phyloP scores from a whole-genome alignment of 1,284 basidiomycete species.

The Heterobasidion occidentale region DNA sequence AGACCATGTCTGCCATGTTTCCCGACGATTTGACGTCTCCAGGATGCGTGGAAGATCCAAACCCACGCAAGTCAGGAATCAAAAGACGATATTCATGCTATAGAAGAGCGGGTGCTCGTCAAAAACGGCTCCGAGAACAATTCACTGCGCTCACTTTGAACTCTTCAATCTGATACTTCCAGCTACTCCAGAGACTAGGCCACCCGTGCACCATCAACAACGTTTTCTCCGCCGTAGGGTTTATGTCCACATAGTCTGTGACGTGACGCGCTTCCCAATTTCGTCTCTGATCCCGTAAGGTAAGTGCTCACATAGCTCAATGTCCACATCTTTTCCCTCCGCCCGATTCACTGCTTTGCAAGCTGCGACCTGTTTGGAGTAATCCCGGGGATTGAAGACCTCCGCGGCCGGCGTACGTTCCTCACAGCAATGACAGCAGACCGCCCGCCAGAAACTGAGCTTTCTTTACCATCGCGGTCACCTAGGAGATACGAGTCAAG shows the following conservation, averaged over 20 bases:
- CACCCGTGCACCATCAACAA: conserved; percentile 68
- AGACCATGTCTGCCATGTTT: conserved; percentile 48
- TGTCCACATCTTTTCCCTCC: conserved; percentile 19
- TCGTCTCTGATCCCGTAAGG: no score
- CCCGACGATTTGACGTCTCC: conserved; percentile 52
- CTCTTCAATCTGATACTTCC: conserved; percentile 59
- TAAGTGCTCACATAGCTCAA: conserved; percentile 29
- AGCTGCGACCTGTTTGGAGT: conserved; percentile 23
- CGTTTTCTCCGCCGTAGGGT: conserved; percentile 38
- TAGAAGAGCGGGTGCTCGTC: background rate
- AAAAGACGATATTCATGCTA: conserved; percentile 53
- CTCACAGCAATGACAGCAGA: no score
- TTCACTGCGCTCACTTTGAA: conserved; percentile 35
- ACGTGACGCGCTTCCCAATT: no score
- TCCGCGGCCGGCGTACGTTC: background rate
- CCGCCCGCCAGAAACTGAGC: no score
- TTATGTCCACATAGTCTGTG: conserved; percentile 58
- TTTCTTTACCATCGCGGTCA: no score
- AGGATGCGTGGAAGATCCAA: conserved; percentile 57
- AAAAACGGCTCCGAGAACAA: background rate
- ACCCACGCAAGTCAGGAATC: conserved; percentile 56
- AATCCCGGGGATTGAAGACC: conserved; percentile 31
- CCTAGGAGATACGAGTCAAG: no score
- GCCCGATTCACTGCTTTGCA: conserved; percentile 33
- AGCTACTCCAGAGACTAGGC: conserved; percentile 67